Base-by-base conservation (phyloP, 163 green algal species). In the Chlorella variabilis region DNA sequence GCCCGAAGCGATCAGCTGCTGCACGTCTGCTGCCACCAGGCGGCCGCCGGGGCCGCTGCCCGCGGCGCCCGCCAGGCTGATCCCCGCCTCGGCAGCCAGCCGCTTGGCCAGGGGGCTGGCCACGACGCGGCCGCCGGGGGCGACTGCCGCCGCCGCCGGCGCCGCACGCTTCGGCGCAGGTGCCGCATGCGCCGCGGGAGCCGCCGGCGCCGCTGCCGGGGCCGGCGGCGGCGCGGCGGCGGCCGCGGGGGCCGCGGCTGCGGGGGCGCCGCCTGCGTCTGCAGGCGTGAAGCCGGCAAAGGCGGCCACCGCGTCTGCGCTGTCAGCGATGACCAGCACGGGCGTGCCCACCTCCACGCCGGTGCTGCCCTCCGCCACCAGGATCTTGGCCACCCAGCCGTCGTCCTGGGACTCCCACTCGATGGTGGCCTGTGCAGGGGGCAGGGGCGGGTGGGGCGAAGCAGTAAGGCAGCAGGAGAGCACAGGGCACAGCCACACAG, bases 321-420 rank as follows among this genome's bases (percentile, higher is more conserved):
- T 93, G 77, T 99, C 96, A 18, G 98, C 96, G 58, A 99, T 84
- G 66, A 99, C 92, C 38, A 93, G 83, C 15, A 96, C 92, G 31
- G 95, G 92, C 1, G 85, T 87, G 61, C 95, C 94, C 1, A 99
- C 90, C 23, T 83, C 61, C 2, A 99, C 88, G 82, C 97, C 91
- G 61, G 91, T 90, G 34, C 87, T 63, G 39, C 94, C 92, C 25
- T 94, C 90, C 1, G 86, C 75, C 49, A 93, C 69, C 71, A 99
- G 85, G 23, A 99, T 93, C 86, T 97, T 94, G n/a, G 97, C 97
- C 9, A 99, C 67, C 80, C 90, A 97, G 42, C 97, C 97, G 39
- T 99, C 97, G 77, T 99, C 87, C 65, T 91, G 87, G 4, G 66
- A 29, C 94, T 99, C 96, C 94, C 94, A 97, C 75, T 96, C 94